Evolutionary conservation across 441 rosid species (phyloP).

Genomic region (Gossypium schwendimanii): DNA sequence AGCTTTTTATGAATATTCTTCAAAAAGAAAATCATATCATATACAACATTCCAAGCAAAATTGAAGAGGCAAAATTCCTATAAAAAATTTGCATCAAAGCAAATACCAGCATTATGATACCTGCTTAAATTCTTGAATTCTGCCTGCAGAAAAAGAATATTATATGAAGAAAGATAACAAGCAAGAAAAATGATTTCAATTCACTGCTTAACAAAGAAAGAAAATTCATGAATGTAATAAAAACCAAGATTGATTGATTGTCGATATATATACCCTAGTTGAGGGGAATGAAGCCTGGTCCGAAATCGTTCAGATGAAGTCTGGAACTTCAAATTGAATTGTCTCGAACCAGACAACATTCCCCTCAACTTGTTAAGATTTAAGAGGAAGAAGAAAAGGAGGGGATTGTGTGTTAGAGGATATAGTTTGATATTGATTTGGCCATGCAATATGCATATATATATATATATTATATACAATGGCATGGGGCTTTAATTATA

Average conservation of each 20-base stretch:
- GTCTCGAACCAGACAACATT: slow-evolving; percentile 87
- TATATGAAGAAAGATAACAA: not conserved
- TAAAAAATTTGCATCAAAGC: not conserved
- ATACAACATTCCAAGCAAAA: not conserved
- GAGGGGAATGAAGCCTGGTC: too few relatives aligned
- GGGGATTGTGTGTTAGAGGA: slow-evolving; percentile 1
- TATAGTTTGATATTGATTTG: slow-evolving; percentile 25
- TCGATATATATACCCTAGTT: too few relatives aligned
- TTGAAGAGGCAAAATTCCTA: not conserved
- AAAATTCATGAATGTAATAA: not conserved
- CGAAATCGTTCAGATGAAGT: not conserved
- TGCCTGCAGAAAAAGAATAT: not conserved
- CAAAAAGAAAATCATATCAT: not conserved
- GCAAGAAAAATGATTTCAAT: not conserved
- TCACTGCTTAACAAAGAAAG: not conserved
- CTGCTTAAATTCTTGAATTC: not conserved
- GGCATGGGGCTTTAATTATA: too few relatives aligned
- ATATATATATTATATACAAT: not conserved
- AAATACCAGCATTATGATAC: not conserved
- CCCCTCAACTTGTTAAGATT: slow-evolving; percentile 50
- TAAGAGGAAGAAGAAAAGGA: slow-evolving; percentile 7
- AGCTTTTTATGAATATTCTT: not conserved
- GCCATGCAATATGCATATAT: not conserved
- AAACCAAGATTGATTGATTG: not conserved
- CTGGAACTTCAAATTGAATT: slow-evolving; percentile 21